Base-by-base conservation (phyloP, 2,329 filamentous ascomycete species). In the Penicillium sp. region DNA sequence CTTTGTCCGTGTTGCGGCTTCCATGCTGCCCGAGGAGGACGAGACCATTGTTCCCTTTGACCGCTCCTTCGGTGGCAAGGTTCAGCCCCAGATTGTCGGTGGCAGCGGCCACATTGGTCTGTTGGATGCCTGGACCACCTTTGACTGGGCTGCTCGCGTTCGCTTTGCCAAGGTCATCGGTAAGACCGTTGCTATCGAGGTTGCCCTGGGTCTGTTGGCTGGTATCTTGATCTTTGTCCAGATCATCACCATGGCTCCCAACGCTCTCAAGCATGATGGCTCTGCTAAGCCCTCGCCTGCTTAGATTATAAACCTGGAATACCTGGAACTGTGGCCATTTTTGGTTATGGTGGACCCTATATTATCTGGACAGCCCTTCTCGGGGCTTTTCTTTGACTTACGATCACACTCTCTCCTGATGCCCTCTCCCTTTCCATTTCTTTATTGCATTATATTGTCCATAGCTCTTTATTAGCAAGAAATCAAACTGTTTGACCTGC, bases 21-120 rank as follows among this genome's bases (percentile, higher is more conserved):
- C 91, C 53, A 88, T 97, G 69, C 87, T 98, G 2, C 87, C 92
- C 0, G 89, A 92, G 62, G 88, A 91, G 19, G 86, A 93, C 68
- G 90, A 96, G 79, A 88, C 91, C 28, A 91, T 97, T 66, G 89
- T 98, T 38, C 89, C 92, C 35, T 97, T 98, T 72, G 94, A 98
- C 82, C 91, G 93, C 67, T 89, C 89, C 33, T 96, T 96, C 72
- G 87, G 85, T 65, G 91, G 91, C 69, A 90, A 88, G 74, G 86
- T 94, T 30, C 86, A 89, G 66, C 88, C 91, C n/a, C 85, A 86
- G 62, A 84, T 92, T 54, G 82, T 92, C n/a, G 89, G 87, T 62
- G 91, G 90, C 58, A 86, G 84, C 65, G 91, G 91, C 67, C 88
- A 86, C 68, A 84, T 91, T 64, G 86, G 89, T 44, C 85, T 94